Evolutionary conservation across 345 rosid species (phyloP).

Genomic region (Euphorbia peplus): DNA sequence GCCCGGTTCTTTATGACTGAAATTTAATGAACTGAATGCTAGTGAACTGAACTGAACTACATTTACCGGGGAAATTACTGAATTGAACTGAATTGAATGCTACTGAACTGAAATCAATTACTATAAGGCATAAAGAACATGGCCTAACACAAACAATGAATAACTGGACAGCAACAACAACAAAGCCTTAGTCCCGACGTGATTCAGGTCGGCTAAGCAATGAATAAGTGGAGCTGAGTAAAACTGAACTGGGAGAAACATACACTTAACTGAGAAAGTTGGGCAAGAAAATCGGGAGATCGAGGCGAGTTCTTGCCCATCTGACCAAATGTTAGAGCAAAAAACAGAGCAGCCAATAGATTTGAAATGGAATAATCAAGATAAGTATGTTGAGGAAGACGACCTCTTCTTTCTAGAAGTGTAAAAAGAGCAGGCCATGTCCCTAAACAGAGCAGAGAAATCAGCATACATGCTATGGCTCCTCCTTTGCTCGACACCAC

Average conservation of each 20-base stretch:
- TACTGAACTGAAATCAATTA: too few relatives aligned
- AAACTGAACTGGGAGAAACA: slow-evolving; percentile 8
- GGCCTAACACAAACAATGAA: too few relatives aligned
- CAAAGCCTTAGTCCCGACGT: too few relatives aligned
- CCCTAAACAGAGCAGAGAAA: slow-evolving; percentile 66
- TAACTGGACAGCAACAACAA: too few relatives aligned
- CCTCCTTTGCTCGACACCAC: slow-evolving; percentile 81
- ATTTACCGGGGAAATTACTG: too few relatives aligned
- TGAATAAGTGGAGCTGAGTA: neutral
- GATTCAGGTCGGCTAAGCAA: too few relatives aligned
- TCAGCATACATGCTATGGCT: slow-evolving; percentile 66
- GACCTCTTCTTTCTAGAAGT: slow-evolving; percentile 74
- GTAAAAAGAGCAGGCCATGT: slow-evolving; percentile 87
- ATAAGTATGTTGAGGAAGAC: slow-evolving; percentile 88
- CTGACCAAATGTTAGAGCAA: slow-evolving; percentile 69
- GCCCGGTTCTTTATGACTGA: too few relatives aligned
- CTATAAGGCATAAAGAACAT: too few relatives aligned
- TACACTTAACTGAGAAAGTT: slow-evolving; percentile 55
- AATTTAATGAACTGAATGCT: too few relatives aligned
- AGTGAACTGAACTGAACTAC: too few relatives aligned
- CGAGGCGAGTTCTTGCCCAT: slow-evolving; percentile 38
- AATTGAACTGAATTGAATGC: too few relatives aligned
- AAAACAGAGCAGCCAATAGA: slow-evolving; percentile 62
- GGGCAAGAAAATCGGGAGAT: slow-evolving; percentile 53
- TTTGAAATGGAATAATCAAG: slow-evolving; percentile 78